Evolutionary conservation across 306 rosid genomes (phyloP).

Genomic region (Quercus robur): DNA sequence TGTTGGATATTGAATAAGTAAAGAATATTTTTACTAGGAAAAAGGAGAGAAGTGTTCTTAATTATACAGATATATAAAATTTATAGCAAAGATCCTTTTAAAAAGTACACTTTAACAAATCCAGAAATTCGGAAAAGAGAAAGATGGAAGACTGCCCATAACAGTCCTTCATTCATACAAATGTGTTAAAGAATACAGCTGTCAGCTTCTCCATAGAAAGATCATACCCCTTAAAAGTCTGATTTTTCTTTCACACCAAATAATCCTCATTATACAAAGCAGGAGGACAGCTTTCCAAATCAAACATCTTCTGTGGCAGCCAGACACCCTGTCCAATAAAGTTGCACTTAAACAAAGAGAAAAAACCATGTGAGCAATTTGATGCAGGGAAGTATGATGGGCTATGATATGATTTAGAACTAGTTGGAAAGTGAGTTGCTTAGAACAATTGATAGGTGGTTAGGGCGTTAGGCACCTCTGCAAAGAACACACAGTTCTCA

Average conservation of each 20-base stretch:
- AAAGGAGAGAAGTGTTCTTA: neutral
- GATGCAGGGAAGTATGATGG: too few relatives aligned
- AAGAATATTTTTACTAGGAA: neutral
- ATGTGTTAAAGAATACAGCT: neutral
- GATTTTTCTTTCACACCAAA: neutral
- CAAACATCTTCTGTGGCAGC: too few relatives aligned
- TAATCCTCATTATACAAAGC: too few relatives aligned
- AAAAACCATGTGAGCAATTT: too few relatives aligned
- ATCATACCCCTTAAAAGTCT: neutral
- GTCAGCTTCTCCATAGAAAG: neutral
- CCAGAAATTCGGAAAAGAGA: neutral
- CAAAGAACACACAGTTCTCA: too few relatives aligned
- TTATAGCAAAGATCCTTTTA: neutral
- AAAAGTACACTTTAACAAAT: neutral
- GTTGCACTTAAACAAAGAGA: too few relatives aligned
- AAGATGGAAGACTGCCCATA: neutral
- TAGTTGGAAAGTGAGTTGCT: too few relatives aligned
- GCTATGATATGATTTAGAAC: too few relatives aligned
- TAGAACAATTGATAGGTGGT: too few relatives aligned
- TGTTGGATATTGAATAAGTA: neutral
- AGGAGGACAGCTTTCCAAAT: too few relatives aligned
- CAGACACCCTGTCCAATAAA: too few relatives aligned
- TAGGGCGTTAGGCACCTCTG: too few relatives aligned
- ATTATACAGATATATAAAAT: neutral
- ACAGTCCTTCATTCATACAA: neutral